Percentiles rank a stretch among this genome's conserved stretches.
phyloP scores from a whole-genome alignment of 352 stramenopile genomes.

The Pythium utonaiense region DNA sequence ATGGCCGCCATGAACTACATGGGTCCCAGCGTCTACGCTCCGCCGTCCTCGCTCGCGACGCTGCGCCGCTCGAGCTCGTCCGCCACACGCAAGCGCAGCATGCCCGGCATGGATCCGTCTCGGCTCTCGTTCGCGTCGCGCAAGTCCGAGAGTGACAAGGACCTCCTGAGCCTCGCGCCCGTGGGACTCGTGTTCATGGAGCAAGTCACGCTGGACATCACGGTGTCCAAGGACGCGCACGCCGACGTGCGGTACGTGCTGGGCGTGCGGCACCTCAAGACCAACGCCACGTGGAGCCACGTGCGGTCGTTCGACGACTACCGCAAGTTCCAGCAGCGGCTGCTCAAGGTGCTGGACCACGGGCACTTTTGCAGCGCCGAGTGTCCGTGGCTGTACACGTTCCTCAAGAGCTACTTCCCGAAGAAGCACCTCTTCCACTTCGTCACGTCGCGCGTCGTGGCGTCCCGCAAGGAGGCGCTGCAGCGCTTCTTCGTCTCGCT shows the following conservation, averaged over 20 bases:
- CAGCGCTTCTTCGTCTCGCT: constrained; percentile 57
- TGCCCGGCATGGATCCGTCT: constrained; percentile 1
- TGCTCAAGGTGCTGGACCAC: constrained; percentile 59
- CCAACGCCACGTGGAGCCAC: constrained; percentile 43
- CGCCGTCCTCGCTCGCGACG: background rate
- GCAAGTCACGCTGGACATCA: constrained; percentile 43
- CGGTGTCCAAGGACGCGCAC: constrained; percentile 38
- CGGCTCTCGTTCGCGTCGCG: constrained; percentile 18
- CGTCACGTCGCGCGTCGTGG: constrained; percentile 36
- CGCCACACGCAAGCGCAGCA: constrained; percentile 18
- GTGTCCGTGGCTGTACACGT: constrained; percentile 69
- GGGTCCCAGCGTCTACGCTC: constrained; percentile 11
- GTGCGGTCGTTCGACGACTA: constrained; percentile 71
- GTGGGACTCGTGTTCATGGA: constrained; percentile 48
- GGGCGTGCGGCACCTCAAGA: constrained; percentile 34
- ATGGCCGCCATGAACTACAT: constrained; percentile 18
- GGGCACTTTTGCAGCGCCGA: constrained; percentile 72
- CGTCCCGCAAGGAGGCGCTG: constrained; percentile 44
- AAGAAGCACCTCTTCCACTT: constrained; percentile 63
- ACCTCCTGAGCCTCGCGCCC: constrained; percentile 27
- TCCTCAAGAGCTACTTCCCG: constrained; percentile 77
- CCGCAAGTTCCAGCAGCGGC: constrained; percentile 57
- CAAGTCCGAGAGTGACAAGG: constrained; percentile 29
- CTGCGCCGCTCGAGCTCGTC: constrained; percentile 11
- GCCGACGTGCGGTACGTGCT: constrained; percentile 62